These are phyloP conservation scores for Calocera cornea DNA, from an alignment of 768 basidiomycete genomes.

Conservation along the genomic window DNA sequence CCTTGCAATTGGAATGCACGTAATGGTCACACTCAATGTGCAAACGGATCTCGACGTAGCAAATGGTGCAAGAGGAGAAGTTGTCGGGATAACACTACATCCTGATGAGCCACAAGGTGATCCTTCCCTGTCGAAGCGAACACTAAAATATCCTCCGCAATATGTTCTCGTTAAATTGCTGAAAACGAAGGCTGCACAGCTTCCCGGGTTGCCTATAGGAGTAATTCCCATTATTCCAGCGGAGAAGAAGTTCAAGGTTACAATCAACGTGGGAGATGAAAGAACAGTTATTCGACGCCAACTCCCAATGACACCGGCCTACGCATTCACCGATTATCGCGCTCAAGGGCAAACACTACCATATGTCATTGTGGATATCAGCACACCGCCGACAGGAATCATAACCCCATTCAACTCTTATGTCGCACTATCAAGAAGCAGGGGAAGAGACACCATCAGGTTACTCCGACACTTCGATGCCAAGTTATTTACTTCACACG, in stretches of 20 bases:
- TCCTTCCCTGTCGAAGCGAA: background rate
- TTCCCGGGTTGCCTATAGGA: constrained; percentile 22
- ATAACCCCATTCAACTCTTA: constrained; percentile 8
- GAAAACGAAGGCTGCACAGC: constrained; percentile 14
- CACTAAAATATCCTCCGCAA: background rate
- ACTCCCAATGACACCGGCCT: constrained; percentile 12
- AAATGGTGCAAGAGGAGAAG: constrained; percentile 28
- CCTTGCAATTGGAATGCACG: constrained; percentile 27
- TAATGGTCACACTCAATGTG: constrained; percentile 29
- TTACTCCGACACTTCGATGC: background rate
- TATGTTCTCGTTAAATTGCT: constrained; percentile 6
- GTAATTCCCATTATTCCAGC: constrained; percentile 22
- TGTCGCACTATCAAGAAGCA: constrained; percentile 5
- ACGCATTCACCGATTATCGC: constrained; percentile 14
- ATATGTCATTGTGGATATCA: constrained; percentile 12
- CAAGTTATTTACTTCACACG: background rate
- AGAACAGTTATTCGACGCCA: background rate
- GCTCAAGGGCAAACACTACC: constrained; percentile 10
- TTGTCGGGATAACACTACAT: constrained; percentile 26
- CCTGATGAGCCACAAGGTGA: constrained; percentile 17
- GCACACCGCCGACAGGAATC: constrained; percentile 6
- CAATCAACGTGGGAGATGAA: background rate
- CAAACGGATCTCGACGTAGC: constrained; percentile 30
- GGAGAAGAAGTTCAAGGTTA: background rate
- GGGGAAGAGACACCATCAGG: background rate